Percentiles rank a stretch among this genome's conserved stretches.
Evolutionary conservation across 345 rosid genomes (phyloP).

Genomic region (Lepidium sativum): DNA sequence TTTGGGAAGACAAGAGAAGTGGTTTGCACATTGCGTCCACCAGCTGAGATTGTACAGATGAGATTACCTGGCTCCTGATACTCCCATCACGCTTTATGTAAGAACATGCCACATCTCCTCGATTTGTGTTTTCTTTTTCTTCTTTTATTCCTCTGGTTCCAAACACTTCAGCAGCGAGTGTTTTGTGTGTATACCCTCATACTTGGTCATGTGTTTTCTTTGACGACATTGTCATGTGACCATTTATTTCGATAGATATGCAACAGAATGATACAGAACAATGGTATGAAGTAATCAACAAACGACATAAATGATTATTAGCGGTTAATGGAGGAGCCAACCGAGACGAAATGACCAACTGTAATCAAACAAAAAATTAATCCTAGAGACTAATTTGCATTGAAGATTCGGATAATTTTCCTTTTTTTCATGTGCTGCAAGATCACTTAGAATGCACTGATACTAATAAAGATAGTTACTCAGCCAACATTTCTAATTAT

Average conservation of each 20-base stretch:
- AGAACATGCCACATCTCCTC: background rate
- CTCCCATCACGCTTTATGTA: background rate
- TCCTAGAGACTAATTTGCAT: too few relatives aligned
- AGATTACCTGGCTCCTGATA: slow-evolving; percentile 53
- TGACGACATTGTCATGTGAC: background rate
- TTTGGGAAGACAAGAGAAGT: slow-evolving; percentile 97
- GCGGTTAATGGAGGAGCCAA: too few relatives aligned
- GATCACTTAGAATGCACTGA: too few relatives aligned
- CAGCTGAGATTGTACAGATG: slow-evolving; percentile 59
- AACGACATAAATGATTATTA: too few relatives aligned
- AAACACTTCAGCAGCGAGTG: background rate
- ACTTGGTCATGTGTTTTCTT: background rate
- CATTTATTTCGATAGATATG: background rate
- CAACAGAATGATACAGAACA: background rate
- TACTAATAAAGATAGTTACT: too few relatives aligned
- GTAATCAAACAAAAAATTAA: too few relatives aligned
- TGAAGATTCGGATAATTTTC: too few relatives aligned
- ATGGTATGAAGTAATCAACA: too few relatives aligned
- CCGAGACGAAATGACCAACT: too few relatives aligned
- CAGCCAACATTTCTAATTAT: too few relatives aligned
- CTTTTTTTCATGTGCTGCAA: too few relatives aligned
- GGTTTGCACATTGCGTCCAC: slow-evolving; percentile 91
- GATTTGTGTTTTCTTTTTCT: background rate
- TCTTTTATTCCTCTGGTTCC: background rate
- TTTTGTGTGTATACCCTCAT: background rate